Percentiles rank a stretch among this genome's conserved stretches.
phyloP scores from a whole-genome alignment of 495 filamentous ascomycete species.

The Cairneyella variabilis region DNA sequence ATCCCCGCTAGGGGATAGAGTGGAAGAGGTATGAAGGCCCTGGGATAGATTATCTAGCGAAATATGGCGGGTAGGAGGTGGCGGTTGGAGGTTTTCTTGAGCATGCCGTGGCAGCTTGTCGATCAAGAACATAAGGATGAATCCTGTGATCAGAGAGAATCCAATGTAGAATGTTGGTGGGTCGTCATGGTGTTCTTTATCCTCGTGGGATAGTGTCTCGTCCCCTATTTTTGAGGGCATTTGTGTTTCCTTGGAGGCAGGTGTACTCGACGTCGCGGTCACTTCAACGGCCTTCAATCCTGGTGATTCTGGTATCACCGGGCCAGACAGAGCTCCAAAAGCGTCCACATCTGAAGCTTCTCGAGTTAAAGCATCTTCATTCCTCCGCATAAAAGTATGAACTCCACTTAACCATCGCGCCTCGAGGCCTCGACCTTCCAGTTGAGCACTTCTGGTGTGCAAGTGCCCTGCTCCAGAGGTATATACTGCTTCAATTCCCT shows the following conservation, averaged over 20 bases:
- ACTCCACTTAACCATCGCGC: constrained; percentile 12
- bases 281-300: not conserved
- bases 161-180: constrained; percentile 65
- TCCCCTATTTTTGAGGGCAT: constrained; percentile 8
- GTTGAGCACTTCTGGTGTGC: constrained; percentile 12
- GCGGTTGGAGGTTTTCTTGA: constrained; percentile 47
- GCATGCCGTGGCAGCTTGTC: constrained; percentile 79
- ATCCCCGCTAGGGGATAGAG: constrained; percentile 26
- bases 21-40: constrained; percentile 44
- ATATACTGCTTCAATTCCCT: constrained; percentile 91
- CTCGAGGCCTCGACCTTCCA: constrained; percentile 5
- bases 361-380: not conserved
- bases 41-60: constrained; percentile 71
- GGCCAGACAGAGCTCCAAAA: constrained; percentile 15
- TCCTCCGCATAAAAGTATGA: constrained; percentile 3
- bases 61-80: constrained; percentile 60
- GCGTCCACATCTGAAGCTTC: not conserved
- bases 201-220: constrained; percentile 8
- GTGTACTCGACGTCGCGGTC: constrained; percentile 2
- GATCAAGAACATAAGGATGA: constrained; percentile 95
- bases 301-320: constrained; percentile 16
- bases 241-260: constrained; percentile 25
- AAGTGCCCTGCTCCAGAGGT: constrained; percentile 25
- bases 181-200: constrained; percentile 35
- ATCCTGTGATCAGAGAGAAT: constrained; percentile 79